Percentiles rank a stretch among this genome's conserved stretches.
Evolutionary conservation across 1,284 basidiomycete genomes (phyloP).

Genomic region (Microbotryomycetes sp.): DNA sequence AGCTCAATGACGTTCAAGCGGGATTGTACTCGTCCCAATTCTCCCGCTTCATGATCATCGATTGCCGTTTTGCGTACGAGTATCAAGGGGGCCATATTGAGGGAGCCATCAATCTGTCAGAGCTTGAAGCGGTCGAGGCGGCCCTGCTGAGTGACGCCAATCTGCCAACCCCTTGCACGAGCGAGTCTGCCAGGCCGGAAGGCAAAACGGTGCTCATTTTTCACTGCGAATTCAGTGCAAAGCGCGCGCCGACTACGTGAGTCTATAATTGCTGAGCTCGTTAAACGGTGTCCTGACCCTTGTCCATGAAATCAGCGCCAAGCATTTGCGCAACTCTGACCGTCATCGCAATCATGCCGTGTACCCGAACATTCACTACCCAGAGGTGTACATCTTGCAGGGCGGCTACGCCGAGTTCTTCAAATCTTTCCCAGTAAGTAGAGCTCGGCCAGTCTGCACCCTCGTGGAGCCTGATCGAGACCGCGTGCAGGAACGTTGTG

Average conservation of each 20-base stretch:
- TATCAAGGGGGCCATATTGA: constrained; percentile 87
- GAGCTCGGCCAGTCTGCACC: no score
- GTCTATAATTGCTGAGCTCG: constrained; percentile 35
- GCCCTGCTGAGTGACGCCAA: constrained; percentile 54
- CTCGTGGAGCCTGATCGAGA: background rate
- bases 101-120: constrained; percentile 86
- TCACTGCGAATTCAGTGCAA: constrained; percentile 96
- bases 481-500: constrained; percentile 52
- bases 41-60: constrained; percentile 69
- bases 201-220: constrained; percentile 81
- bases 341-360: constrained; percentile 75
- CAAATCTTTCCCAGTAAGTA: constrained; percentile 50
- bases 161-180: constrained; percentile 69
- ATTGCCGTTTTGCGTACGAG: constrained; percentile 98
- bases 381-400: constrained; percentile 93
- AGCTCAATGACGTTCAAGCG: constrained; percentile 68
- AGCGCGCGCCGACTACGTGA: constrained; percentile 91
- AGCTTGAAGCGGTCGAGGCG: constrained; percentile 69
- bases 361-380: constrained; percentile 91
- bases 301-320: constrained; percentile 54
- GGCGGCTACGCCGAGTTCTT: constrained; percentile 91
- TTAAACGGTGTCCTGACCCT: constrained; percentile 11
- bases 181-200: constrained; percentile 53
- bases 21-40: constrained; percentile 62
- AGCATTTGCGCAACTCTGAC: constrained; percentile 83